Base-by-base conservation (phyloP, 2,329 filamentous ascomycete species). In the Hortaea sp. region DNA sequence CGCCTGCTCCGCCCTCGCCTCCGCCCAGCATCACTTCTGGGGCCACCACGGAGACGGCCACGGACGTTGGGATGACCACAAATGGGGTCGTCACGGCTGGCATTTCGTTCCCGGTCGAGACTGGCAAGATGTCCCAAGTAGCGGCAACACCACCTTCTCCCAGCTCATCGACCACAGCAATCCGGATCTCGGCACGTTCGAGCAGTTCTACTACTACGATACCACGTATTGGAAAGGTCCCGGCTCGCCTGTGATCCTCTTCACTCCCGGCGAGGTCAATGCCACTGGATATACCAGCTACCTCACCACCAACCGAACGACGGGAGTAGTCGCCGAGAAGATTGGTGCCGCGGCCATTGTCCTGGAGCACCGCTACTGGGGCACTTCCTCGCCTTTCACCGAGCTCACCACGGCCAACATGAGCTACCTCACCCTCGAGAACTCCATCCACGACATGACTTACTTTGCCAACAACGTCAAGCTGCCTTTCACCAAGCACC, bases 311-410 rank as follows among this genome's bases (percentile, higher is more conserved):
- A 58, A 58, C 27, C 69, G 69, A 2, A 61, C 77, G 7, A 71
- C 71, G 3, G 77, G 77, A 34, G 55, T 68, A 4, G 69, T 72
- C 47, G 77, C 75, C 1, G 63, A 77, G 56, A 68, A 71, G 43
- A 66, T 79, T 35, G 69, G 71, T 12, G 77, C 70, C 35, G 77
- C 77, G 7, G 69, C 73, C 2, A 60, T 81, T 29, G 59, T 79
- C 45, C 56, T 80, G 30, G 77, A 81, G 60, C 77, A 81, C 55
- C 70, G 77, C 9, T 80, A 77, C 60, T 81, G 72, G 71, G 77
- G 77, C 4, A 66, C 69, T 11, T 79, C 75, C 5, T 71, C 71
- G 2, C 77, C 78, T 0, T 79, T 70, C 52, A 53, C 63, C 6
- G 58, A 70, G 10, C 64, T 78, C 34, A 74, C 71, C 0, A 72